Base-by-base conservation (phyloP, 306 rosid species). In the Ormosia emarginata region DNA sequence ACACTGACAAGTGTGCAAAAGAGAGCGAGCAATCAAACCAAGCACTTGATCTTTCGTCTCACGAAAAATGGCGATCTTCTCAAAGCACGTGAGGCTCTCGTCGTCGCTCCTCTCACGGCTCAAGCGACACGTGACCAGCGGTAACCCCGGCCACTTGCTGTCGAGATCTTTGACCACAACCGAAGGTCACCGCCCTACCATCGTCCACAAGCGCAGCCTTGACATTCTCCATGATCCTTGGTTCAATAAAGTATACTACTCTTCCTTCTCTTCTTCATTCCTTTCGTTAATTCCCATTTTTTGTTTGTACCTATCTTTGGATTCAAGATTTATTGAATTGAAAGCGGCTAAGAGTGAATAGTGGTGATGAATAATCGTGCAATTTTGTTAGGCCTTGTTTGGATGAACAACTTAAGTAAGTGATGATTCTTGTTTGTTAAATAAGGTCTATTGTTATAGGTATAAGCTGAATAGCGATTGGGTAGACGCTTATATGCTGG, bases 141-240 rank as follows among this genome's bases (percentile, higher is more conserved):
- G 79, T 53, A 74, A 37, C 85, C 89, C 90, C 15, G 67, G 72
- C 53, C 40, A 47, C 44, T 29, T 79, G 52, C 85, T 56, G 17
- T 41, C 89, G 2, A 85, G 98, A 92, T 90, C 93, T 40, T 91
- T 91, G 88, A 85, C 98, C 55, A 90, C 98, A 0, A 63, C 73
- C 57, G 99, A 91, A 74, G 92, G 97, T n/a, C 88, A 87, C 70
- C 96, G 98, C 6, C 99, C 99, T 0, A 17, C 94, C 81, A 91
- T 96, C 40, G 90, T 96, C 30, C 97, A 93, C 80, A 96, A 96
- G 82, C 99, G 97, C 67, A 93, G 99, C 83, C 90, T 93, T 55
- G 99, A 96, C 71, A 96, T 96, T 77, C 99, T 96, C 46, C 99
- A 96, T 30, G 99, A 96, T 74, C 98, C 99, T 61, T 96, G 97